These are phyloP conservation scores for Coemansia sp. DNA, from an alignment of 192 early-diverging fungal genomes.

Conservation along the genomic window DNA sequence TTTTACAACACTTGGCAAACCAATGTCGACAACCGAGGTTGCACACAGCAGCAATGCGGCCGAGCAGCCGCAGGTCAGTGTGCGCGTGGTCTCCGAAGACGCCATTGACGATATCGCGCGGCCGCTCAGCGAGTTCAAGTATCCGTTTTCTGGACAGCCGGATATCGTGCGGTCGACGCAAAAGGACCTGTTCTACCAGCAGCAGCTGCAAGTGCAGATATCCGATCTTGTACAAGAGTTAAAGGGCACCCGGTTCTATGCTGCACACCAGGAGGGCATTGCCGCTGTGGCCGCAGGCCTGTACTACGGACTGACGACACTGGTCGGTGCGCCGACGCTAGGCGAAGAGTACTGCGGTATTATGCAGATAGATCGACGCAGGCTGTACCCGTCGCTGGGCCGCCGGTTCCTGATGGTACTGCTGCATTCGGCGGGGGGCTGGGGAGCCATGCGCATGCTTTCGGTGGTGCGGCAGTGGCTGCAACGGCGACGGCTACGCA, in stretches of 20 bases:
- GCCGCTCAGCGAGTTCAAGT: constrained; percentile 26
- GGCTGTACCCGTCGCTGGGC: constrained; percentile 51
- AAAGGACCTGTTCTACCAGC: constrained; percentile 83
- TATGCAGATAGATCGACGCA: constrained; percentile 56
- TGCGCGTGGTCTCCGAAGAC: constrained; percentile 16
- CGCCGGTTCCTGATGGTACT: constrained; percentile 36
- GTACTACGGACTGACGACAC: constrained; percentile 74
- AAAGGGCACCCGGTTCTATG: constrained; percentile 55
- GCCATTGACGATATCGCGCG: not conserved
- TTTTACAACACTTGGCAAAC: no score
- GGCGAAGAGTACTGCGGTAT: constrained; percentile 97
- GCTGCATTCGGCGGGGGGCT: constrained; percentile 28
- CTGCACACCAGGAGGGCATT: constrained; percentile 63
- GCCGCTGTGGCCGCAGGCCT: constrained; percentile 57
- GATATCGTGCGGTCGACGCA: constrained; percentile 87
- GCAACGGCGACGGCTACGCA: constrained; percentile 10
- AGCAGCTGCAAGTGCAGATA: constrained; percentile 60
- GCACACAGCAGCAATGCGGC: not conserved
- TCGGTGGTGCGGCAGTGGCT: constrained; percentile 18
- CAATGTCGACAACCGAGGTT: not conserved
- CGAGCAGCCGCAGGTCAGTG: not conserved
- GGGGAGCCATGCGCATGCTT: constrained; percentile 4
- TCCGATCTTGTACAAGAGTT: constrained; percentile 59
- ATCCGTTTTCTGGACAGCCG: constrained; percentile 71
- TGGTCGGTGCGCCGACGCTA: constrained; percentile 74